Percentiles rank a stretch among this genome's conserved stretches.
Evolutionary conservation across 1,139 yeast species (phyloP).

Genomic region (Yamadazyma epiphylla): DNA sequence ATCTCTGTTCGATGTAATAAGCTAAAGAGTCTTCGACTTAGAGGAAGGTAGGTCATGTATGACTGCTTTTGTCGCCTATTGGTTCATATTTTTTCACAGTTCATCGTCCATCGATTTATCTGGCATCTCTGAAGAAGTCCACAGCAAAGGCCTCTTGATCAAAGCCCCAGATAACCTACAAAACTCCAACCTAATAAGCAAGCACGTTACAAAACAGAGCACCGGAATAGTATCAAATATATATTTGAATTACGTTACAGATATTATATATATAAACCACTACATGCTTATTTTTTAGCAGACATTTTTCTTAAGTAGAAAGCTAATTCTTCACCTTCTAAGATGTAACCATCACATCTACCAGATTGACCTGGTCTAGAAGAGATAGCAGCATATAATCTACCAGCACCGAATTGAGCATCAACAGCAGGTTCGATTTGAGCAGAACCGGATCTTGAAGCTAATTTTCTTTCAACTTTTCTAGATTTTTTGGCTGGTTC

Average conservation of each 20-base stretch:
- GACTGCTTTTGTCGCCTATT: too few relatives aligned
- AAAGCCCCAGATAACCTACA: too few relatives aligned
- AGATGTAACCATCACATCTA: slow-evolving; percentile 99
- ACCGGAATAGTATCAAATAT: slow-evolving; percentile 3
- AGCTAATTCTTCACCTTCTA: slow-evolving; percentile 99
- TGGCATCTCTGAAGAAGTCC: too few relatives aligned
- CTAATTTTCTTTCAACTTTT: slow-evolving; percentile 87
- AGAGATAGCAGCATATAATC: slow-evolving; percentile 96
- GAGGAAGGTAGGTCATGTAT: too few relatives aligned
- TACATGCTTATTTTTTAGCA: slow-evolving; percentile 81
- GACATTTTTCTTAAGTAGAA: slow-evolving; percentile 99
- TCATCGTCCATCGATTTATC: too few relatives aligned
- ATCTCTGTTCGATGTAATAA: too few relatives aligned
- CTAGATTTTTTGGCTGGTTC: slow-evolving; percentile 66
- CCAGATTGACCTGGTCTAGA: slow-evolving; percentile 99
- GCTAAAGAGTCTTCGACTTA: too few relatives aligned
- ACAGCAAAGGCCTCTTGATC: too few relatives aligned
- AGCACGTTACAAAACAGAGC: too few relatives aligned
- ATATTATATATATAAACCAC: neutral
- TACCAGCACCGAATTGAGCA: slow-evolving; percentile 97
- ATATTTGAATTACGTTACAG: slow-evolving; percentile 4
- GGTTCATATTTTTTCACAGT: too few relatives aligned
- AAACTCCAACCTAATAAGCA: too few relatives aligned
- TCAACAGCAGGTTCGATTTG: slow-evolving; percentile 88
- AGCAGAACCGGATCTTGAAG: slow-evolving; percentile 83